These are phyloP conservation scores for Penicillium silybi DNA, from an alignment of 495 filamentous ascomycete genomes.

Conservation along the genomic window DNA sequence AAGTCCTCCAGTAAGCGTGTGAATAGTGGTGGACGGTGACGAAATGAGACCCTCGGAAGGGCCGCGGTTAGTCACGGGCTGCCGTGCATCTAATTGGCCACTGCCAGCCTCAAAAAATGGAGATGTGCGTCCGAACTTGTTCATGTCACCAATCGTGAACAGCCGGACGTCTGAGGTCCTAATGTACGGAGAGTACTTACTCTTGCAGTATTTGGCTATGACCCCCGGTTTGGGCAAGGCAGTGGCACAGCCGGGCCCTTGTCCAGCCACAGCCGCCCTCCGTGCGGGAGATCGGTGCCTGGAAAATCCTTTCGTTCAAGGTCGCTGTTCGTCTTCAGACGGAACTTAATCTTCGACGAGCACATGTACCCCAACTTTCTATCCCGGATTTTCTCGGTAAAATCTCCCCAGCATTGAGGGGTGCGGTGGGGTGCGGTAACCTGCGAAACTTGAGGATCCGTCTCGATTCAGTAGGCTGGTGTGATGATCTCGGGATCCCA, in stretches of 20 bases:
- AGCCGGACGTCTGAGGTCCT: neutral
- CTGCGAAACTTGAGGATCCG: slow-evolving; percentile 1
- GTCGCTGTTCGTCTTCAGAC: too few relatives aligned
- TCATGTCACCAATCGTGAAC: neutral
- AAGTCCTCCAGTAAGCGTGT: neutral
- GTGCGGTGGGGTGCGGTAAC: neutral
- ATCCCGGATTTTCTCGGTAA: slow-evolving; percentile 7
- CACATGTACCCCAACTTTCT: neutral
- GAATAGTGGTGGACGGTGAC: slow-evolving; percentile 12
- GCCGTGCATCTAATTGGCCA: slow-evolving; percentile 4
- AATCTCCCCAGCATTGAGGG: slow-evolving; percentile 1
- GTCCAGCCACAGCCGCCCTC: slow-evolving; percentile 18
- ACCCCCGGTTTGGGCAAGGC: neutral
- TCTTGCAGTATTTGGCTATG: neutral
- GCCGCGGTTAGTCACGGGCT: slow-evolving; percentile 10
- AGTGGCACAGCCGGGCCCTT: too few relatives aligned
- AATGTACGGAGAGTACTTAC: neutral
- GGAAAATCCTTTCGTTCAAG: neutral
- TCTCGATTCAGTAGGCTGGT: slow-evolving; percentile 3
- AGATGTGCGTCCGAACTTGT: slow-evolving; percentile 8
- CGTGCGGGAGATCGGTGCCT: slow-evolving; percentile 22
- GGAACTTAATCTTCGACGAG: too few relatives aligned
- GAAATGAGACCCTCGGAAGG: slow-evolving; percentile 14
- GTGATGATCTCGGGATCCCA: slow-evolving; percentile 5
- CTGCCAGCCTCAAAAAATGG: slow-evolving; percentile 5